Conservation (phyloP, 108 stramenopile species). For the Nannochloropsis gaditana region DNA sequence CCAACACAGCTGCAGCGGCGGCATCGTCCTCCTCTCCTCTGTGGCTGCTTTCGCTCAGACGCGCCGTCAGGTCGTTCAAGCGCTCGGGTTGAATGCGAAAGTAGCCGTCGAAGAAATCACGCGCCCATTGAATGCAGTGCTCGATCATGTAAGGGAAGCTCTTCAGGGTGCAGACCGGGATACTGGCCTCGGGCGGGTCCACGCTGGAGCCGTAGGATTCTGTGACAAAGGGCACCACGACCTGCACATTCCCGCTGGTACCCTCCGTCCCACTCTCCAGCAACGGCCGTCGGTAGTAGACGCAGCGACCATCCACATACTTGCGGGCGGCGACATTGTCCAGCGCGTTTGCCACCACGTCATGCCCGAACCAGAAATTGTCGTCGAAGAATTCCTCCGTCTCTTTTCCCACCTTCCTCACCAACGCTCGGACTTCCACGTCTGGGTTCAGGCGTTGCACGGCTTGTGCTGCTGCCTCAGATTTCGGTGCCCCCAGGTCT, state of each 20-base stretch:
- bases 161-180: constrained; percentile 63
- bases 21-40: neutral
- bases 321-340: constrained; percentile 60
- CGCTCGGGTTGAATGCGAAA: constrained; percentile 27
- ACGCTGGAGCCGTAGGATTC: constrained; percentile 52
- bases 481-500: constrained; percentile 87
- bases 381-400: constrained; percentile 92
- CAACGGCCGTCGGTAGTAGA: constrained; percentile 46
- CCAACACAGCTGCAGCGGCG: neutral
- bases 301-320: constrained; percentile 58
- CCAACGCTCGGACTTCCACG: constrained; percentile 62
- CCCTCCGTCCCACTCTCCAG: constrained; percentile 62
- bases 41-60: constrained; percentile 26
- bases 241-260: constrained; percentile 55
- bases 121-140: constrained; percentile 55
- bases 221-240: constrained; percentile 50
- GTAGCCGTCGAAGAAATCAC: constrained; percentile 52
- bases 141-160: constrained; percentile 57
- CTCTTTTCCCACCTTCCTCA: constrained; percentile 62
- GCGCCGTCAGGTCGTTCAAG: constrained; percentile 29
- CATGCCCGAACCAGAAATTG: constrained; percentile 81
- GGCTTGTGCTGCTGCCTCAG: constrained; percentile 77
- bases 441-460: constrained; percentile 79
- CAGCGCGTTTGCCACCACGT: constrained; percentile 58
- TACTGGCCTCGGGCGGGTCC: constrained; percentile 45